phyloP scores from a whole-genome alignment of 352 stramenopile genomes.

The Pythium brassicae region DNA sequence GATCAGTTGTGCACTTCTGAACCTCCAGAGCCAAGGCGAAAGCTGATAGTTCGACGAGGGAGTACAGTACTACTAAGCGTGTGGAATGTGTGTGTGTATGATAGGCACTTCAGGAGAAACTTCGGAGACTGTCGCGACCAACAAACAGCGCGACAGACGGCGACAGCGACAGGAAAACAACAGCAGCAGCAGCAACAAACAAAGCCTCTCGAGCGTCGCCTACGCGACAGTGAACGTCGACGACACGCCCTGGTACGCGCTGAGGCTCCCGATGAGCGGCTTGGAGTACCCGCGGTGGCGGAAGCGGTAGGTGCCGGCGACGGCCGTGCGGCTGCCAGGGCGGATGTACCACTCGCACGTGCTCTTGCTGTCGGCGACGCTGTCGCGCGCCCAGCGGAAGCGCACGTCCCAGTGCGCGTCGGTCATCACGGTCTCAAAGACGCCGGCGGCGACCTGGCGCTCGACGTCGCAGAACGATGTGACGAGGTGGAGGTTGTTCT shows the following conservation, averaged over 20 bases:
- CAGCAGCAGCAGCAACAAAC: too few species aligned
- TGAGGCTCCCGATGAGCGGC: slow-evolving; percentile 22
- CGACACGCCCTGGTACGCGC: slow-evolving; percentile 26
- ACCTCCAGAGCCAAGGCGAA: too few species aligned
- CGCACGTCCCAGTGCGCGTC: slow-evolving; percentile 55
- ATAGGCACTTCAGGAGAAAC: too few species aligned
- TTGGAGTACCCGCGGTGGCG: slow-evolving; percentile 43
- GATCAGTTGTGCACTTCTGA: too few species aligned
- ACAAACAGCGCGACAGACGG: too few species aligned
- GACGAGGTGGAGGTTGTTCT: slow-evolving; percentile 31
- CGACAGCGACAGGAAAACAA: too few species aligned
- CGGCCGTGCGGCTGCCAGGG: slow-evolving; percentile 19
- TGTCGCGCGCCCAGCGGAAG: slow-evolving; percentile 29
- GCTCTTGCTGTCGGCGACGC: slow-evolving; percentile 32
- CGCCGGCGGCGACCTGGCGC: slow-evolving; percentile 14
- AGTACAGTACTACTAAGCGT: too few species aligned
- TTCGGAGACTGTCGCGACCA: too few species aligned
- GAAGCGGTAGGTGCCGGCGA: slow-evolving; percentile 37
- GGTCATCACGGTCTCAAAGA: slow-evolving; percentile 33
- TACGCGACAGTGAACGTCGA: too few species aligned
- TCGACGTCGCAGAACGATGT: slow-evolving; percentile 54
- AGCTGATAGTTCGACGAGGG: too few species aligned
- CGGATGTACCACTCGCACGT: slow-evolving; percentile 47
- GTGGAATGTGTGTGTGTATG: too few species aligned
- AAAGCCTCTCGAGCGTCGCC: too few species aligned